Evolutionary conservation across 345 rosid species (phyloP), one percentile per base, ranked within the genome.

Genomic region (Psidium guajava): DNA sequence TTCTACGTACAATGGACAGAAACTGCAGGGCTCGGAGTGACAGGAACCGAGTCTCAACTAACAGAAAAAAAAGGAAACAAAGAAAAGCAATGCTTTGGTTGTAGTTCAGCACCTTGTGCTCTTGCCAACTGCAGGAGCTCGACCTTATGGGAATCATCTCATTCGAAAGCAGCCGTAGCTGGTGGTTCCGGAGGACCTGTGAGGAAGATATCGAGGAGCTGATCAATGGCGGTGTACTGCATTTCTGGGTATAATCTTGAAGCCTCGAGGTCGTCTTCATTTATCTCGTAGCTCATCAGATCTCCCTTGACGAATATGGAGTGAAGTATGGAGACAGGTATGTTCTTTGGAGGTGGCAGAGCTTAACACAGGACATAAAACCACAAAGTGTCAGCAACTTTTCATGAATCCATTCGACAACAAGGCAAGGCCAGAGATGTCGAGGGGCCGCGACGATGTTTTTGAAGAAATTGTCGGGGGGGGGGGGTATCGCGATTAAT

Each of bases 191-290:
- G 93, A 27, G 89, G 89, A 36, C 27, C 56, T n/a, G 52, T 4
- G 2, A 89, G 85, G 69, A 91, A 89, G 56, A 89, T 32, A 61
- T 91, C 86, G 44, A 89, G 91, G 82, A 91, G 88, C 18, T 82
- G 85, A 59, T 88, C 86, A 0, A 87, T 28, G 13, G 88, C 16
- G 22, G 84, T 85, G 73, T 59, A 82, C 42, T 84, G 42, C n/a
- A 22, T 25, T 32, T 89, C 90, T 8, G 91, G 89, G 81, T 88
- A 91, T 13, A 91, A 47, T 21, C 1, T 40, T 3, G 90, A 89
- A 82, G 87, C 92, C 55, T 90, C 90, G 16, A 85, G n/a, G 11
- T 90, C 88, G 2, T 90, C 75, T 11, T 87, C 49, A 0, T 3
- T 83, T 49, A 87, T 49, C 55, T 87, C 89, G 69, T 74, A 87